Conservation (phyloP, 2,329 filamentous ascomycete species). For the Fusarium vanettenii region DNA sequence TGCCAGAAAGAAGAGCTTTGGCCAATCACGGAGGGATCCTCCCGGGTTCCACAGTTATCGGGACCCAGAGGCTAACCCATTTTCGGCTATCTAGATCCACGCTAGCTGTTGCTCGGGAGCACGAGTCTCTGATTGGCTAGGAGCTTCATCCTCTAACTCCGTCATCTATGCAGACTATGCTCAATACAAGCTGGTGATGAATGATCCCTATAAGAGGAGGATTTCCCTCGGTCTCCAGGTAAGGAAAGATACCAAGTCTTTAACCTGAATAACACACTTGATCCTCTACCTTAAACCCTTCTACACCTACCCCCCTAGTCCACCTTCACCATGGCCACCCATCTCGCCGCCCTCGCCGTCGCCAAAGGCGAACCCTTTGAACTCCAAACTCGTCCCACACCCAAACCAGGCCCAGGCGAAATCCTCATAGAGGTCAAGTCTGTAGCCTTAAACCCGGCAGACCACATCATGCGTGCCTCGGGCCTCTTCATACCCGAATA, state of each 20-base stretch:
- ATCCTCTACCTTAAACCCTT: not conserved
- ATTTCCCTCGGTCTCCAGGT: not conserved
- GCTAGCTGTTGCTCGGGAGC: constrained; percentile 44
- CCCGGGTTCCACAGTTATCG: not conserved
- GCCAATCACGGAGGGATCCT: not conserved
- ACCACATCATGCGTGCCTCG: constrained; percentile 53
- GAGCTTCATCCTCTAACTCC: not conserved
- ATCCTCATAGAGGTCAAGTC: constrained; percentile 61
- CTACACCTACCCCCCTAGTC: not conserved
- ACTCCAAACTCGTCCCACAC: constrained; percentile 53
- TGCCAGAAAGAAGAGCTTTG: not conserved
- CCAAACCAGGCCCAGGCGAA: constrained; percentile 57
- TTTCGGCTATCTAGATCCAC: constrained; percentile 14
- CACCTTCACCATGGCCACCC: constrained; percentile 47
- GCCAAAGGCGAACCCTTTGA: constrained; percentile 52
- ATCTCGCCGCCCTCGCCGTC: constrained; percentile 53
- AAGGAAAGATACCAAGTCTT: not conserved
- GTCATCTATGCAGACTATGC: not conserved
- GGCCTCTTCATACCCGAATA: constrained; percentile 55
- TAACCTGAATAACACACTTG: not conserved
- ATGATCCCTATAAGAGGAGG: constrained; percentile 16
- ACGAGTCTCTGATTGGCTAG: constrained; percentile 43
- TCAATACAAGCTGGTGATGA: not conserved
- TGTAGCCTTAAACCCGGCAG: constrained; percentile 61
- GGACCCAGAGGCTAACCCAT: constrained; percentile 25